Base-by-base conservation (phyloP, 176 grass and related monocot species). In the Triticum aestivum region DNA sequence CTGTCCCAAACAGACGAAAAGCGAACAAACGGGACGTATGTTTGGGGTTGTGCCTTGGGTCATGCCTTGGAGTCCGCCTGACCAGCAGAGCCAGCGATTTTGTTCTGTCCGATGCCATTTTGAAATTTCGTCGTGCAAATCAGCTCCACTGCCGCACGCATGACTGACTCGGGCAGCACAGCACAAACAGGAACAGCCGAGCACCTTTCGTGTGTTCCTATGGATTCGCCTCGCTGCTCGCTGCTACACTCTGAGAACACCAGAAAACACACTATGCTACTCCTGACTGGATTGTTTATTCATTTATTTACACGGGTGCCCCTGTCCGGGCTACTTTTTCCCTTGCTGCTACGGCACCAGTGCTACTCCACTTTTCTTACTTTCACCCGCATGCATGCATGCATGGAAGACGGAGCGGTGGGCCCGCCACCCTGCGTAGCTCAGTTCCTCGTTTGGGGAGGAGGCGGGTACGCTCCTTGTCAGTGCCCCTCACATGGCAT, bases 401-500 rank as follows among this genome's bases (percentile, higher is more conserved):
- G 33, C 41, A 42, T 39, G 38, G 30, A 69, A 37, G 29, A 32
- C 65, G 14, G 65, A 9, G 27, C 29, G 17, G 8, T 70, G 18
- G 70, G 21, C 41, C 72, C 42, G 0, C 72, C 72, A 75, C 72
- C 41, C 27, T 14, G 70, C 38, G 38, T 44, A n/a, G 70, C 6
- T 17, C 72, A 54, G 51, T 41, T 23, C 4, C 37, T 23, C 37
- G 21, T 72, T 72, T 5, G 37, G 5, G 51, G 51, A 54, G 51
- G 51, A 42, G 69, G 37, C 23, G 41, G 72, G 72, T 75, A 75
- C 72, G 24, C 72, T 27, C 10, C 71, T 6, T 74, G 72, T 17
- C 72, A 75, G 72, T 75, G 42, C 72, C 13, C 72, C 72, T 75
- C 72, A 75, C 72, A 75, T 75, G 72, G 72, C 69, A 73, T 44